Percentiles rank a stretch among this genome's conserved stretches.
phyloP scores from a whole-genome alignment of 345 rosid genomes.

The Brassica napus region Da-Ae NC_063438.1:4345501-4346000 shows the following conservation, averaged over 20 bases:
- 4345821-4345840: no score
- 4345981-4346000: background rate
- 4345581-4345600: background rate
- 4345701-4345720: background rate
- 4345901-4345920: no score
- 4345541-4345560: slow-evolving; percentile 94
- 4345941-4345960: no score
- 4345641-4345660: background rate
- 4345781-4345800: no score
- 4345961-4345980: background rate
- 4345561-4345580: slow-evolving; percentile 84
- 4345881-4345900: no score
- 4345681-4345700: background rate
- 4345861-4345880: no score
- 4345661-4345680: background rate
- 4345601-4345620: slow-evolving; percentile 7
- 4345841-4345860: no score
- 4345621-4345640: background rate
- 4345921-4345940: no score
- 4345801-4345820: no score
- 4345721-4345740: background rate
- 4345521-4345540: slow-evolving; percentile 91
- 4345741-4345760: background rate
- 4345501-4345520: slow-evolving; percentile 99
- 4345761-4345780: background rate